Evolutionary conservation across 805 yeast genomes (phyloP), one percentile per base, ranked within the genome.

Genomic region (Cyberlindnera mrakii): DNA sequence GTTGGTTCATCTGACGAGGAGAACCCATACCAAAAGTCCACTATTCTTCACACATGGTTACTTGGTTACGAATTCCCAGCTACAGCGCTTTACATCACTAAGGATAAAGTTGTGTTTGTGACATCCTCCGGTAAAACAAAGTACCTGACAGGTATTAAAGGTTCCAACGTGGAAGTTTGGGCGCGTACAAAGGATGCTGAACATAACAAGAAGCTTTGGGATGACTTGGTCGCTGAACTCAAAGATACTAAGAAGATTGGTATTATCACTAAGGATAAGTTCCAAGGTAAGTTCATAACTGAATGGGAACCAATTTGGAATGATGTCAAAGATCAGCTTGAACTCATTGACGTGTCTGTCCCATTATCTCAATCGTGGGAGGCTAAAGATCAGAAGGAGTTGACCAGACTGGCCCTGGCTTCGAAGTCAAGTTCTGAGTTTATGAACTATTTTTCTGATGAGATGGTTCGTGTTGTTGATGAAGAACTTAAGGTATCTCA

Each of bases 51-150:
- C 61, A 84, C 80, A 41, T 91, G 98, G 98, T 68, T 91, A 42
- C 67, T 91, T 39, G 96, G 97, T 4, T 91, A 90, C 61, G 98
- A 93, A 61, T 91, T 91, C 59, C 95, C 96, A n/a, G 93, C 93
- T 40, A 89, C 97, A 2, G 80, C 80, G 27, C 65, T 91, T 41
- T 78, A 74, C 40, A 66, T 90, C 45, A 75, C 85, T 3, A 71
- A 74, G 42, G 76, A 74, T 32, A 78, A 77, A 50, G 68, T 79
- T 32, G 63, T 78, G 4, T 68, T 91, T 42, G 71, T 90, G 45
- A 90, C 97, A 0, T 81, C 91, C 27, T 82, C 80, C 39, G 87
- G 87, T 6, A 91, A 91, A 64, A 88, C 95, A 34, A 86, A 82
- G 60, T 83, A 89, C 66, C 67, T 91, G 52, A 74, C 73, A 35